Conservation (phyloP, 352 stramenopile species). For the Phytophthora niederhauseri region DNA sequence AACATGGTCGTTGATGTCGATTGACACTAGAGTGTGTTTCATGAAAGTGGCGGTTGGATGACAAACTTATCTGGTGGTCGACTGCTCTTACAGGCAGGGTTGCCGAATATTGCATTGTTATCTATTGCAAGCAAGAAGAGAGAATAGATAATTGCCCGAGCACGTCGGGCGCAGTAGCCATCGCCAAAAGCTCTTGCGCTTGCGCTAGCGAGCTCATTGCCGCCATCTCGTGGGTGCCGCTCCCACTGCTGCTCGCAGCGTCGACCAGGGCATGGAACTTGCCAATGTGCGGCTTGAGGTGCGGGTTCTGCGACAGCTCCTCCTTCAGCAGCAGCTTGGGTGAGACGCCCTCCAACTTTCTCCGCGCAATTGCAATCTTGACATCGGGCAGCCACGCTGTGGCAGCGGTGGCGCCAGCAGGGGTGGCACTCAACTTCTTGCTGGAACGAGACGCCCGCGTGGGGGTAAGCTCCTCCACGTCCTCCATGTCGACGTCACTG, state of each 20-base stretch:
- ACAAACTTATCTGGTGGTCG: constrained; percentile 5
- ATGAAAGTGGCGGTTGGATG: not conserved
- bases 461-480: constrained; percentile 13
- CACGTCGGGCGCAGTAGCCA: constrained; percentile 84
- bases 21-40: not conserved
- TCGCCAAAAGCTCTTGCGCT: constrained; percentile 78
- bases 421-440: constrained; percentile 17
- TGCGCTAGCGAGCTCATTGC: constrained; percentile 70
- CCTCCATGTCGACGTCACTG: constrained; percentile 46
- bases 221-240: constrained; percentile 16
- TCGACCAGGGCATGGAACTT: constrained; percentile 71
- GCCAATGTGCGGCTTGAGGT: constrained; percentile 60
- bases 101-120: too few relatives aligned
- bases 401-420: constrained; percentile 4
- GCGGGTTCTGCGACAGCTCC: constrained; percentile 70
- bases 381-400: constrained; percentile 72
- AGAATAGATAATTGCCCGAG: too few relatives aligned
- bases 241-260: constrained; percentile 24
- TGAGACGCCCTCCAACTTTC: constrained; percentile 80
- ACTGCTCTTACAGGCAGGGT: not conserved
- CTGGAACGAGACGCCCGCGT: constrained; percentile 14
- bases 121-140: too few relatives aligned
- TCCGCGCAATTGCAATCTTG: constrained; percentile 77
- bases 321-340: constrained; percentile 72
- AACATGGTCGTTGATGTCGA: not conserved